Percentiles rank a stretch among this genome's conserved stretches.
These are phyloP conservation scores for Hortaea werneckii DNA, from an alignment of 2,329 filamentous ascomycete genomes.

Conservation along the genomic window DNA sequence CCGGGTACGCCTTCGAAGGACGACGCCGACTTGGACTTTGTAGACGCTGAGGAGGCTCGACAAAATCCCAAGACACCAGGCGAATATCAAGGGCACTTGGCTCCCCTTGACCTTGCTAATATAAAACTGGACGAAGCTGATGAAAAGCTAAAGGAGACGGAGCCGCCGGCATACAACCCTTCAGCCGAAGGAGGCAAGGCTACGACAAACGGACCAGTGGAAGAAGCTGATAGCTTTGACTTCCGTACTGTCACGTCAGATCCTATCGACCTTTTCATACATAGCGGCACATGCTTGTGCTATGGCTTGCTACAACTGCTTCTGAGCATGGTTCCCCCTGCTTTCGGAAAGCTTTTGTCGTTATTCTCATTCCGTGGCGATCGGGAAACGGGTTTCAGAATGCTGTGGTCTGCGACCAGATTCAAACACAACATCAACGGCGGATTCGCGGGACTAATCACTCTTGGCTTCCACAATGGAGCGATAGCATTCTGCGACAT, in stretches of 20 bases:
- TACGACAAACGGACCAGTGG: slow-evolving; percentile 5
- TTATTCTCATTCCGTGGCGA: slow-evolving; percentile 90
- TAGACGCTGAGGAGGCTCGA: slow-evolving; percentile 45
- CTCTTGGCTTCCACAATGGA: slow-evolving; percentile 82
- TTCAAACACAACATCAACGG: slow-evolving; percentile 77
- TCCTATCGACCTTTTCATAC: slow-evolving; percentile 76
- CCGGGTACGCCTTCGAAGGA: slow-evolving; percentile 13
- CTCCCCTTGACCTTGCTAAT: slow-evolving; percentile 20
- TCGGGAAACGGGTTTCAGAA: slow-evolving; percentile 65
- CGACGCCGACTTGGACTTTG: slow-evolving; percentile 42
- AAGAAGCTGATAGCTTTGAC: slow-evolving; percentile 39
- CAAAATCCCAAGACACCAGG: slow-evolving; percentile 37
- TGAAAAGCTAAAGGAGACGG: not conserved
- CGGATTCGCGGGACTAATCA: slow-evolving; percentile 71
- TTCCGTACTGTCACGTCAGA: slow-evolving; percentile 55
- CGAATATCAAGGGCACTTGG: slow-evolving; percentile 39
- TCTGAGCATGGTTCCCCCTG: slow-evolving; percentile 85
- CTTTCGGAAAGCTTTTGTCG: slow-evolving; percentile 75
- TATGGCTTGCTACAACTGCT: slow-evolving; percentile 78
- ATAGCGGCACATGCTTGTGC: slow-evolving; percentile 80
- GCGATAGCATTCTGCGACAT: slow-evolving; percentile 84
- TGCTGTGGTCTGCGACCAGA: slow-evolving; percentile 84
- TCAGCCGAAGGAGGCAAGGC: not conserved
- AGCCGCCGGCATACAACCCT: slow-evolving; percentile 1
- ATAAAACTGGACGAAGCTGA: slow-evolving; percentile 15